These are phyloP conservation scores for Pseudogymnoascus sp. DNA, from an alignment of 2,329 filamentous ascomycete genomes.

Conservation along the genomic window DNA sequence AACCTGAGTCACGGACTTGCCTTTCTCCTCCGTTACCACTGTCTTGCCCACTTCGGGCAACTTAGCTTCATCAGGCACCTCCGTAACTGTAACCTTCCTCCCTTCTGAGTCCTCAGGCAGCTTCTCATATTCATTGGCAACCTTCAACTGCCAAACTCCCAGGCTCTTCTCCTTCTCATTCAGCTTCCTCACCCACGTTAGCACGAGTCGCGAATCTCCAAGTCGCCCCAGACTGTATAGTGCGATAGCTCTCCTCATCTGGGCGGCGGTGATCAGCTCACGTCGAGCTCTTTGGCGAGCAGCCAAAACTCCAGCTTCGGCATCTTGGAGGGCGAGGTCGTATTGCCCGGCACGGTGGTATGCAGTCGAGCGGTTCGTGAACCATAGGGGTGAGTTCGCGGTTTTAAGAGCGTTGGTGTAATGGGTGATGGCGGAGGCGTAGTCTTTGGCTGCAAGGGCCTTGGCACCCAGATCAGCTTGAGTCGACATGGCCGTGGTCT, in stretches of 20 bases:
- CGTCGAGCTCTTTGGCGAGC: conserved; percentile 64
- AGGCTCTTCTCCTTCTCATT: conserved; percentile 46
- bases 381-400: conserved; percentile 70
- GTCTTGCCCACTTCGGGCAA: conserved; percentile 32
- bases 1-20: conserved; percentile 8
- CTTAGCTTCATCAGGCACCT: conserved; percentile 44
- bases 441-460: conserved; percentile 60
- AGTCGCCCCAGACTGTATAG: conserved; percentile 64
- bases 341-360: conserved; percentile 59
- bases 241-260: conserved; percentile 71
- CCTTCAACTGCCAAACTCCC: conserved; percentile 53
- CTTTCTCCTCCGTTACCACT: conserved; percentile 16
- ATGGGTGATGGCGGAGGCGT: conserved; percentile 58
- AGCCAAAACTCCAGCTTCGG: conserved; percentile 56
- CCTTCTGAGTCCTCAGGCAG: conserved; percentile 44
- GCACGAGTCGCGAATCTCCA: conserved; percentile 68
- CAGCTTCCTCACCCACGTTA: conserved; percentile 50
- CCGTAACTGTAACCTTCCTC: conserved; percentile 39
- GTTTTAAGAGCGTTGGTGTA: conserved; percentile 65
- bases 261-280: conserved; percentile 70
- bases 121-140: conserved; percentile 43
- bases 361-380: conserved; percentile 74
- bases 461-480: conserved; percentile 44
- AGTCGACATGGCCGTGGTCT: conserved; percentile 38
- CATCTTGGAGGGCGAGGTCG: conserved; percentile 61